These are phyloP conservation scores for Trichophyton mentagrophytes DNA, from an alignment of 2,329 filamentous ascomycete genomes.

Conservation along the genomic window DNA sequence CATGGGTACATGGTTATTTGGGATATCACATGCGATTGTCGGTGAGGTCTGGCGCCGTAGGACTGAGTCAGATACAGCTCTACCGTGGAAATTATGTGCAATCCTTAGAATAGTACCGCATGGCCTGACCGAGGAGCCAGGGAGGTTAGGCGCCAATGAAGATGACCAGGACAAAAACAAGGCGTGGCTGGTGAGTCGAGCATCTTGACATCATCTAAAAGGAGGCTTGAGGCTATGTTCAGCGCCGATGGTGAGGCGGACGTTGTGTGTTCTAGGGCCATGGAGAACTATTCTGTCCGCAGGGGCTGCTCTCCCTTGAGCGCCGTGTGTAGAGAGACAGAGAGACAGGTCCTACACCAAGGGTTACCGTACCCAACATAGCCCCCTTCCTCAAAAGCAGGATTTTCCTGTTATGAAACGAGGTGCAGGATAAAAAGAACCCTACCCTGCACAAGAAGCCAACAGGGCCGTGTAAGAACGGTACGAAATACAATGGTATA, in stretches of 20 bases:
- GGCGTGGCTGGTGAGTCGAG: background rate
- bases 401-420: background rate
- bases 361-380: background rate
- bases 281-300: background rate
- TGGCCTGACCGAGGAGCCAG: background rate
- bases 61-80: background rate
- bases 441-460: background rate
- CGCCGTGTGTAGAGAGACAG: background rate
- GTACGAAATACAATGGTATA: background rate
- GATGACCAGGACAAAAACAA: background rate
- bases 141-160: background rate
- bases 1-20: background rate
- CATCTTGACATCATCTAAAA: background rate
- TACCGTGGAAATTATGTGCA: background rate
- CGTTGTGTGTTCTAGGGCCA: background rate
- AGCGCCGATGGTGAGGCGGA: background rate
- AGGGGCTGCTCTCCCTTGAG: background rate
- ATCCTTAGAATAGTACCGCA: background rate
- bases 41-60: background rate
- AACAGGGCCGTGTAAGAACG: background rate
- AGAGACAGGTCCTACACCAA: background rate
- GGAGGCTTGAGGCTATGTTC: background rate
- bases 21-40: background rate
- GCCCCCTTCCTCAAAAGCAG: background rate
- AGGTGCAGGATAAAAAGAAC: background rate